A percentile compares a stretch with the other conserved stretches of the same genome.
Evolutionary conservation across 768 basidiomycete species (phyloP).

Genomic region (Phylloporus sp.): DNA sequence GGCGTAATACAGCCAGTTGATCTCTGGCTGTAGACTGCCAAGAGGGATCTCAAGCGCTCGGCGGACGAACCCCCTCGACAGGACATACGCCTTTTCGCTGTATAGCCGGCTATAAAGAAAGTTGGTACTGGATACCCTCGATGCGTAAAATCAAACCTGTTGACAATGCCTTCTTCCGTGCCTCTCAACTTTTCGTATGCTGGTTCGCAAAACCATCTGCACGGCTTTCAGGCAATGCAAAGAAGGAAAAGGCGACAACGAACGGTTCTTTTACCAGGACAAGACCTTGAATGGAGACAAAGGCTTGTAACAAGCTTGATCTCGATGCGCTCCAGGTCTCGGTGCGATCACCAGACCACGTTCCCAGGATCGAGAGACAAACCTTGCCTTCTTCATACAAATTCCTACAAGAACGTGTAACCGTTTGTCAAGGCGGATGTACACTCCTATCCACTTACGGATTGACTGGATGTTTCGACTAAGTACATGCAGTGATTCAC

Average conservation of each 20-base stretch:
- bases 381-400: conserved; percentile 96
- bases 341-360: conserved; percentile 85
- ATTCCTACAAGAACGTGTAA: conserved; percentile 48
- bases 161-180: conserved; percentile 85
- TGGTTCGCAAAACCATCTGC: conserved; percentile 87
- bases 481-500: background rate
- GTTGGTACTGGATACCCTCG: background rate
- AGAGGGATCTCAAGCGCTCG: conserved; percentile 81
- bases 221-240: conserved; percentile 4
- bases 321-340: conserved; percentile 84
- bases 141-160: conserved; percentile 50
- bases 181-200: conserved; percentile 90
- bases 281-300: conserved; percentile 91
- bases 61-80: conserved; percentile 87
- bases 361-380: conserved; percentile 86
- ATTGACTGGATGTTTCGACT: conserved; percentile 51
- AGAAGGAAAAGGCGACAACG: conserved; percentile 30
- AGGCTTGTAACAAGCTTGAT: conserved; percentile 85
- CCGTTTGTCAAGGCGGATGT: background rate
- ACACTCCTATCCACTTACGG: conserved; percentile 49
- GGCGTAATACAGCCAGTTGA: conserved; percentile 68
- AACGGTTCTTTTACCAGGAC: conserved; percentile 92
- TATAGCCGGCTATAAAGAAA: conserved; percentile 68
- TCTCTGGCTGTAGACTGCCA: conserved; percentile 65
- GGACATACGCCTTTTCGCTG: conserved; percentile 89